phyloP scores from a whole-genome alignment of 345 rosid species.

The Populus euphratica region DNA sequence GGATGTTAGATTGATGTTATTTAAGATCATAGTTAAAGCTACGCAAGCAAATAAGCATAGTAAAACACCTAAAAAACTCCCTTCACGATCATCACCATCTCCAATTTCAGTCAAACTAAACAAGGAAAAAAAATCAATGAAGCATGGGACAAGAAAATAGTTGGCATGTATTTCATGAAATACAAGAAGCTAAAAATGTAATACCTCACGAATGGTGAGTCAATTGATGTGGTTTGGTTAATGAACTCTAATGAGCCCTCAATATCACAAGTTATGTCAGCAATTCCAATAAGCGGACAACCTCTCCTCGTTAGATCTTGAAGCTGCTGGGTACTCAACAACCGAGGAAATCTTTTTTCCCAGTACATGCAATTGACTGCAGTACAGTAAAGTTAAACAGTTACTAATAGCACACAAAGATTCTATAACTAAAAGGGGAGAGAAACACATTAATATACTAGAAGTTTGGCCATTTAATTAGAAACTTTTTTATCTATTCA shows the following conservation, averaged over 20 bases:
- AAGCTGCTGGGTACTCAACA: slow-evolving; percentile 64
- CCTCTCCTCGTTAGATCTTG: slow-evolving; percentile 55
- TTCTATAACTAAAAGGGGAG: not conserved
- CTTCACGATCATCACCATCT: not conserved
- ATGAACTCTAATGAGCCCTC: slow-evolving; percentile 87
- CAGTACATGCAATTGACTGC: slow-evolving; percentile 97
- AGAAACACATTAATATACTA: too few relatives aligned
- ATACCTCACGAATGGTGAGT: slow-evolving; percentile 88
- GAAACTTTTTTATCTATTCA: too few relatives aligned
- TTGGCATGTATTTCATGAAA: slow-evolving; percentile 4
- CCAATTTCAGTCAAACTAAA: not conserved
- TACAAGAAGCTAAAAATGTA: not conserved
- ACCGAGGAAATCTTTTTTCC: slow-evolving; percentile 83
- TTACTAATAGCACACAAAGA: not conserved
- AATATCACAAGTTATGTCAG: slow-evolving; percentile 88
- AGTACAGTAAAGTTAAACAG: slow-evolving; percentile 13
- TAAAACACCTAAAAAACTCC: not conserved
- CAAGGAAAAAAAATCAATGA: not conserved
- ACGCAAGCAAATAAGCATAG: not conserved
- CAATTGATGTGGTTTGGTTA: slow-evolving; percentile 62
- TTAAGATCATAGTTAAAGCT: not conserved
- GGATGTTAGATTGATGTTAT: not conserved
- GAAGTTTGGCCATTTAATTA: too few relatives aligned
- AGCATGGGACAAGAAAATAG: not conserved
- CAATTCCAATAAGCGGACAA: slow-evolving; percentile 79